A percentile compares a stretch with the other conserved stretches of the same genome.
Conservation (phyloP, 2,329 filamentous ascomycete genomes). For the Sclerotinia minor region DNA sequence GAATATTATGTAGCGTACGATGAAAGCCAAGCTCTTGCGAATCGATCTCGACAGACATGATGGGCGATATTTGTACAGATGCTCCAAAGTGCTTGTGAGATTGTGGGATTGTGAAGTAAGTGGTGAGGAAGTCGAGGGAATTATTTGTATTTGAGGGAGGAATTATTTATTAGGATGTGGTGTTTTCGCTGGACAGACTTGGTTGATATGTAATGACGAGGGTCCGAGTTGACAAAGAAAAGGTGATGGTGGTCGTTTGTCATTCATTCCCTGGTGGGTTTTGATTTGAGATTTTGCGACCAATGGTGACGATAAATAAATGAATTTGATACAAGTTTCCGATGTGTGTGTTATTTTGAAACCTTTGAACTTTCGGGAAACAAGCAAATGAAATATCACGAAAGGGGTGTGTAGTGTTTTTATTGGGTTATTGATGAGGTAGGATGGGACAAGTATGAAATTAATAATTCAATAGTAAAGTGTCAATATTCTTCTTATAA, state of each 20-base stretch:
- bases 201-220: conserved; percentile 16
- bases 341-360: background rate
- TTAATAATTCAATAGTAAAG: no score
- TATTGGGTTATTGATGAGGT: background rate
- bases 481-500: no score
- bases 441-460: no score
- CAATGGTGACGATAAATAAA: background rate
- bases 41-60: conserved; percentile 94
- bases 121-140: background rate
- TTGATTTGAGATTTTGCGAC: background rate
- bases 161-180: conserved; percentile 19
- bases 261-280: background rate
- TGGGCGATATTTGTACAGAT: conserved; percentile 39
- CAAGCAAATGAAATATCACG: background rate
- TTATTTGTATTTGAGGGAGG: background rate
- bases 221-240: conserved; percentile 20
- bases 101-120: background rate
- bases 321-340: background rate
- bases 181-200: background rate
- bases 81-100: background rate
- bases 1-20: conserved; percentile 59
- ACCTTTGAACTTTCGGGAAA: background rate
- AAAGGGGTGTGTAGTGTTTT: background rate
- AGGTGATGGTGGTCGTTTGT: conserved; percentile 11
- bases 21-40: conserved; percentile 90